Conservation (phyloP, 2,329 filamentous ascomycete genomes). For the Xylaria sp. region DNA sequence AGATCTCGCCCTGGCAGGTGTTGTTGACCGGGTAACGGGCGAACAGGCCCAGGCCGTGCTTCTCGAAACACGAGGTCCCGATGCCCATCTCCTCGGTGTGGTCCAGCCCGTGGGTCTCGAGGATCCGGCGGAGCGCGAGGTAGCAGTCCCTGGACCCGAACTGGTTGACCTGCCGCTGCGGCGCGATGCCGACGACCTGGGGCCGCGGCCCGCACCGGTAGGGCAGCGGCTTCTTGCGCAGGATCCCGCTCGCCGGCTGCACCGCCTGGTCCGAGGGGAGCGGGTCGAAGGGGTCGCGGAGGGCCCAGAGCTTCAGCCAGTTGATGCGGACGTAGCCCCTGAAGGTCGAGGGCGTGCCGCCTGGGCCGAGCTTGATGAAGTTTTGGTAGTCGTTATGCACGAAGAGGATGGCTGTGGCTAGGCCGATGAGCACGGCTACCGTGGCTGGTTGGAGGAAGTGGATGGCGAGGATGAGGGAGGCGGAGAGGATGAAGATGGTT, state of each 20-base stretch:
- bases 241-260: conserved; percentile 66
- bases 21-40: conserved; percentile 71
- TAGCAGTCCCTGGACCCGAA: conserved; percentile 65
- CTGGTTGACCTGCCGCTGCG: conserved; percentile 82
- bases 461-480: conserved; percentile 61
- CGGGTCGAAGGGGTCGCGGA: conserved; percentile 74
- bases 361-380: conserved; percentile 81
- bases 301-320: conserved; percentile 74
- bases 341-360: conserved; percentile 80
- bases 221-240: conserved; percentile 64
- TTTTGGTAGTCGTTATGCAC: conserved; percentile 78
- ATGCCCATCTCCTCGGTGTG: conserved; percentile 63
- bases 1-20: conserved; percentile 82
- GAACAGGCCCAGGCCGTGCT: conserved; percentile 82
- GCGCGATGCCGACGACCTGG: conserved; percentile 77
- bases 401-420: conserved; percentile 60
- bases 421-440: conserved; percentile 60
- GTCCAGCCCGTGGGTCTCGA: conserved; percentile 61
- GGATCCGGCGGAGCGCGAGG: conserved; percentile 61
- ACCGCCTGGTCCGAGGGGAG: conserved; percentile 62
- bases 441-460: conserved; percentile 61
- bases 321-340: conserved; percentile 78
- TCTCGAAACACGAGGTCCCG: conserved; percentile 81
- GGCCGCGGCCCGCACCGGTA: conserved; percentile 72
- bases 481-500: conserved; percentile 57